Percentiles rank a stretch among this genome's conserved stretches.
Conservation (phyloP, 2,329 filamentous ascomycete genomes). For the Byssoonygena ceratinophila region DNA sequence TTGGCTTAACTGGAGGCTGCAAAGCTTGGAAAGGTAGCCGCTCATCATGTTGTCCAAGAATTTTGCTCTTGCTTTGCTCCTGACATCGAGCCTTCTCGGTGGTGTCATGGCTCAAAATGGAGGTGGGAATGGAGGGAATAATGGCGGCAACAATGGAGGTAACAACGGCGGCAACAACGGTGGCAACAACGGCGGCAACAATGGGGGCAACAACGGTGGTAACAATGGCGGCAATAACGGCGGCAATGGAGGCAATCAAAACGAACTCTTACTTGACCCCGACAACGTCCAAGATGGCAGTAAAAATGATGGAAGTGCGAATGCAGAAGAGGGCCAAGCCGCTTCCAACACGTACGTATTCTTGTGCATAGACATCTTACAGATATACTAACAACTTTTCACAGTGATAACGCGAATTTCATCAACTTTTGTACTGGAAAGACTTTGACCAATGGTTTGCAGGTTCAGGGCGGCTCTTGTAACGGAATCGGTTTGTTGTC, state of each 20-base stretch:
- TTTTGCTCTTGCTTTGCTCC: neutral
- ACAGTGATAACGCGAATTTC: slow-evolving; percentile 45
- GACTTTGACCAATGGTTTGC: slow-evolving; percentile 46
- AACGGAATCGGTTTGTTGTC: slow-evolving; percentile 41
- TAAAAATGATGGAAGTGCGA: slow-evolving; percentile 17
- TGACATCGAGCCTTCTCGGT: slow-evolving; percentile 6
- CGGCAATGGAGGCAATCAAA: slow-evolving; percentile 13
- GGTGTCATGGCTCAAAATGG: slow-evolving; percentile 1
- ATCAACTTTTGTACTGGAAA: slow-evolving; percentile 51
- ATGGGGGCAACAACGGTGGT: neutral
- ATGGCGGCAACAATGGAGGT: neutral
- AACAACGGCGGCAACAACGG: slow-evolving; percentile 8
- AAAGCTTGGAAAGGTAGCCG: neutral
- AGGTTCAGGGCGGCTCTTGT: slow-evolving; percentile 43
- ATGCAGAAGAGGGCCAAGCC: slow-evolving; percentile 32
- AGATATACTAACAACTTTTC: slow-evolving; percentile 11
- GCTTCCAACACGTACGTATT: slow-evolving; percentile 37
- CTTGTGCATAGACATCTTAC: neutral
- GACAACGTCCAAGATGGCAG: slow-evolving; percentile 35
- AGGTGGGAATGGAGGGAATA: neutral
- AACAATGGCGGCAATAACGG: slow-evolving; percentile 16
- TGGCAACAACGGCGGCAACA: neutral
- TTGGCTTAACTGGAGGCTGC: neutral
- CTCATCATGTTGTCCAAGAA: slow-evolving; percentile 7
- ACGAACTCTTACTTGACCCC: slow-evolving; percentile 26